phyloP scores from a whole-genome alignment of 73 alveolate genomes.

The Uronychia setigera region DNA sequence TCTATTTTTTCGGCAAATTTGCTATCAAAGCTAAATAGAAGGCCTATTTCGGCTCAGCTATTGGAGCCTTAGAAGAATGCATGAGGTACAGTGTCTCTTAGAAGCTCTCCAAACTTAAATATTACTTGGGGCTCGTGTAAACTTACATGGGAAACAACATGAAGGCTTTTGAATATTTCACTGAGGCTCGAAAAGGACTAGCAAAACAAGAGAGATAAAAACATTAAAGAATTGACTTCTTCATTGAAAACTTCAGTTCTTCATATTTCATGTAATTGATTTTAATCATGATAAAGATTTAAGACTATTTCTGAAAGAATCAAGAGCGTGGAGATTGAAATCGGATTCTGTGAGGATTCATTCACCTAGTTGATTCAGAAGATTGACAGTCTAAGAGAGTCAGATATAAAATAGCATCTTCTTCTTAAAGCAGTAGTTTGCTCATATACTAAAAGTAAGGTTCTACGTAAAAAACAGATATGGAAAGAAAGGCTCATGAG shows the following conservation, averaged over 20 bases:
- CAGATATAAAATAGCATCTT: neutral
- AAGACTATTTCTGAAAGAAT: neutral
- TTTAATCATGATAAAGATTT: neutral
- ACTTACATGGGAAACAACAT: neutral
- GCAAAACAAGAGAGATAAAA: neutral
- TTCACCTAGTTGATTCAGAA: neutral
- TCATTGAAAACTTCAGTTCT: neutral
- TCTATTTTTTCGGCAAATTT: conserved; percentile 25
- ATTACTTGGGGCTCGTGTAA: neutral
- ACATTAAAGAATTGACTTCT: neutral
- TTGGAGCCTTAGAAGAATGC: conserved; percentile 49
- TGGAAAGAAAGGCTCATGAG: neutral
- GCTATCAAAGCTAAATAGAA: neutral
- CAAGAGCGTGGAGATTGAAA: neutral
- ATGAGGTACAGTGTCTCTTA: conserved; percentile 7
- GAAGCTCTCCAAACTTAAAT: neutral
- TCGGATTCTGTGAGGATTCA: neutral
- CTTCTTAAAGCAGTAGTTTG: neutral
- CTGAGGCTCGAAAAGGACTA: neutral
- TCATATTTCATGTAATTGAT: neutral
- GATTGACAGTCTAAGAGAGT: neutral
- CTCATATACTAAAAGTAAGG: neutral
- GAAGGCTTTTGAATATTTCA: neutral
- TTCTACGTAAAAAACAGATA: neutral
- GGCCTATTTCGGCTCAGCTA: conserved; percentile 20